Evolutionary conservation across 495 filamentous ascomycete genomes (phyloP), one percentile per base, ranked within the genome.

Genomic region (Zalerion maritima): DNA sequence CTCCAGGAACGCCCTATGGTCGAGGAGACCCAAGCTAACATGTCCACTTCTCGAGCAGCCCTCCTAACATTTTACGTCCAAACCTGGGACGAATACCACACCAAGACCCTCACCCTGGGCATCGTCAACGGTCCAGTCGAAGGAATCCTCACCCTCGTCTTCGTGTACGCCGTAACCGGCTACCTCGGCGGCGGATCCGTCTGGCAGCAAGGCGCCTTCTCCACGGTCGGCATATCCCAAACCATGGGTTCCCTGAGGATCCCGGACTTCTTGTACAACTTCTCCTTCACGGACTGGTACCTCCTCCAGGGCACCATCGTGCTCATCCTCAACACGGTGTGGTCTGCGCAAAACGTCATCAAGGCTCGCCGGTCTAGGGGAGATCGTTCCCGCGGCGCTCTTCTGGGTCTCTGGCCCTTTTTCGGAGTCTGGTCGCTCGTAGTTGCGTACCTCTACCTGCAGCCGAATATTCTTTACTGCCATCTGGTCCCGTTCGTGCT

Each of bases 41-140:
- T 17, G 31, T 10, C 1, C 14, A 14, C 6, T 29, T 18, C 12
- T 9, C 9, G 9, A 25, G 17, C 38, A 81, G 76, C 78, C 1
- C 70, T 78, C 19, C 60, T 86, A 45, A 94, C 85, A 10, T 97
- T 97, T 55, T 97, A 97, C 50, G 75, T 97, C 14, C 89, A 94
- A 50, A 97, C 89, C 18, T 97, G 89, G 89, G 89, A 97, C 40
- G 89, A 94, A 57, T 96, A 94, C 55, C 91, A 94, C 58, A 97
- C 89, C 21, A 81, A 93, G 48, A 85, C 87, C 6, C 71, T 97
- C 14, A 94, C 82, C 9, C 69, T 97, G 1, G 89, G 89, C 30
- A 60, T 96, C 41, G 65, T 97, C 34, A 94, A 86, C 38, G 89
- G 89, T 1, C 89, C 89, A 4, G 89, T 97, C 23, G 89, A 97